Evolutionary conservation across 345 rosid genomes (phyloP).

Genomic region (Salix koriyanagi): DNA sequence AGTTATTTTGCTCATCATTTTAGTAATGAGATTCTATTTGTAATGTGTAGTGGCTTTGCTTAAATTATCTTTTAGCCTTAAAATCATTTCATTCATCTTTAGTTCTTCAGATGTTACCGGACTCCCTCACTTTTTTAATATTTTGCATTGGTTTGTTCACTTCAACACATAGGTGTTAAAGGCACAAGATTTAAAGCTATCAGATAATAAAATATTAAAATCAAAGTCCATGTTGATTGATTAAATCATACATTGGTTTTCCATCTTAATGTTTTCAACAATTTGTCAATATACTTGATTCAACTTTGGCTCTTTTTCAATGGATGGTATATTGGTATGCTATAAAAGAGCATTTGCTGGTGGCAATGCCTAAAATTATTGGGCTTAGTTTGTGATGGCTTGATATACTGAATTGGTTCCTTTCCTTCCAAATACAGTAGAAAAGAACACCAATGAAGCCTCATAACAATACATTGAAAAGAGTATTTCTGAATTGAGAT

Average conservation of each 20-base stretch:
- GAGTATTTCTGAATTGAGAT: background rate
- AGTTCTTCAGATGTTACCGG: background rate
- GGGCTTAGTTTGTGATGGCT: background rate
- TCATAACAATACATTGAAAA: background rate
- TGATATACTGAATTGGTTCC: background rate
- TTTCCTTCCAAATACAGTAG: background rate
- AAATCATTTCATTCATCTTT: no score
- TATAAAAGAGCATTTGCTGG: background rate
- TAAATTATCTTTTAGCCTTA: background rate
- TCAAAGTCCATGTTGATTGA: constrained; percentile 6
- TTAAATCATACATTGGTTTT: background rate
- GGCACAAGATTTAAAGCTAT: background rate
- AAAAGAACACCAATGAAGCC: background rate
- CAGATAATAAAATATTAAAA: background rate
- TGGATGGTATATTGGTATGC: background rate
- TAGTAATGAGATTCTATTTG: constrained; percentile 1
- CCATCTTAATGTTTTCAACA: background rate
- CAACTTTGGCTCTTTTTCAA: background rate
- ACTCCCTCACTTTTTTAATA: background rate
- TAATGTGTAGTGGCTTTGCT: constrained; percentile 7
- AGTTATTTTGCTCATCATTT: constrained; percentile 2
- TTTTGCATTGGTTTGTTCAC: background rate
- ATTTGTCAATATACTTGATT: background rate
- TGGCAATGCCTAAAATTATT: background rate
- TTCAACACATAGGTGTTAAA: background rate